phyloP scores from a whole-genome alignment of 2,329 filamentous ascomycete species.

The Fusarium sp. region DNA sequence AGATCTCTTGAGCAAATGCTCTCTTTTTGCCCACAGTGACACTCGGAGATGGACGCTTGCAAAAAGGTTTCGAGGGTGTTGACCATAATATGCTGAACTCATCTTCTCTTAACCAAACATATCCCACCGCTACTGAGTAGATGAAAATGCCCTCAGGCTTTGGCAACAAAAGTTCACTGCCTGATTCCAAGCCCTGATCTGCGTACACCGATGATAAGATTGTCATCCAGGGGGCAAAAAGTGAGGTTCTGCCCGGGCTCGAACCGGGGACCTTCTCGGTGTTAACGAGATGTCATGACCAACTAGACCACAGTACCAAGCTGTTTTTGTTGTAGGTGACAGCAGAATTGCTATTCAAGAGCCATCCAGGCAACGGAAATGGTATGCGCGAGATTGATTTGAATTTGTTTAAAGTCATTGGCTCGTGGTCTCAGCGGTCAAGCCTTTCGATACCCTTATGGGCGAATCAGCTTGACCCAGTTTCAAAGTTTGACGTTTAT shows the following conservation, averaged over 20 bases:
- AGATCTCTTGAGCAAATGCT: no score
- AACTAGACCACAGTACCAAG: background rate
- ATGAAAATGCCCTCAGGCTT: background rate
- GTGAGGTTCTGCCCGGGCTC: background rate
- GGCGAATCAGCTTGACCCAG: background rate
- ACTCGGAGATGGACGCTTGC: background rate
- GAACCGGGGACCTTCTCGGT: background rate
- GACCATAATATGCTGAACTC: background rate
- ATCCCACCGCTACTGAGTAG: no score
- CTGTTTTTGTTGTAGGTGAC: no score
- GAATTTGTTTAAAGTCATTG: no score
- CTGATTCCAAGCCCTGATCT: no score
- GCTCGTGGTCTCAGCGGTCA: no score
- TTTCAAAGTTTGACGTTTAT: background rate
- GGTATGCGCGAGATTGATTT: no score
- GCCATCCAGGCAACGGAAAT: no score
- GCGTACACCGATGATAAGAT: background rate
- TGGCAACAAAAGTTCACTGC: background rate
- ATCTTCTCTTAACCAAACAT: background rate
- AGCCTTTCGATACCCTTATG: no score
- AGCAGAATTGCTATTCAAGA: no score
- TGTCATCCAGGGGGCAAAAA: rapidly evolving
- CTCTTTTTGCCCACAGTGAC: no score
- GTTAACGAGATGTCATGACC: background rate
- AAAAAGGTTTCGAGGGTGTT: background rate